phyloP scores from a whole-genome alignment of 2,329 filamentous ascomycete species.

The Fusarium abutilonis region DNA sequence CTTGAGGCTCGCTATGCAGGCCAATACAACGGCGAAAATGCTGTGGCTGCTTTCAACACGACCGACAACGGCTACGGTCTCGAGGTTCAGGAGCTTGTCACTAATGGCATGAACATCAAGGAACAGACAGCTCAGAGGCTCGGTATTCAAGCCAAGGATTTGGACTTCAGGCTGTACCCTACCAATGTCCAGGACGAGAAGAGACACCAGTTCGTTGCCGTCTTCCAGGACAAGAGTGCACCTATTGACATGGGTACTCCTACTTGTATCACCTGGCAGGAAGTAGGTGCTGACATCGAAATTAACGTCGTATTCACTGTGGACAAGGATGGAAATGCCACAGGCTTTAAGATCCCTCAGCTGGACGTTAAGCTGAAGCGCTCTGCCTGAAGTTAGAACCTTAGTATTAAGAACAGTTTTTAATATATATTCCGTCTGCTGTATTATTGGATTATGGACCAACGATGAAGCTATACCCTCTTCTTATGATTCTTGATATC shows the following conservation, averaged over 20 bases:
- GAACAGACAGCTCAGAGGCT: constrained; percentile 29
- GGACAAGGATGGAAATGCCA: background rate
- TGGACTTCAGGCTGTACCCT: constrained; percentile 49
- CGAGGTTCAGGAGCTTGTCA: constrained; percentile 33
- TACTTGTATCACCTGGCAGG: constrained; percentile 49
- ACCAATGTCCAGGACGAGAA: constrained; percentile 40
- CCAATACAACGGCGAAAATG: background rate
- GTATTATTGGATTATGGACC: too few species aligned
- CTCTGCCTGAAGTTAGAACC: background rate
- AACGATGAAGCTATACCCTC: too few species aligned
- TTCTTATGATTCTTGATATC: too few species aligned
- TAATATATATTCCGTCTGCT: too few species aligned
- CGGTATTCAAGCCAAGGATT: constrained; percentile 28
- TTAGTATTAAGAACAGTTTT: too few species aligned
- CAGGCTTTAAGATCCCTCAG: constrained; percentile 22
- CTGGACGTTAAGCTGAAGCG: constrained; percentile 4
- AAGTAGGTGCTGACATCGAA: constrained; percentile 27
- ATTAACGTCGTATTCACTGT: constrained; percentile 14
- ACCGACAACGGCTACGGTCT: constrained; percentile 43
- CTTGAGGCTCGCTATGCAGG: constrained; percentile 20
- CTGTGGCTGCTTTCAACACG: constrained; percentile 16
- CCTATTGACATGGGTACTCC: constrained; percentile 48
- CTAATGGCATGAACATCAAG: constrained; percentile 33
- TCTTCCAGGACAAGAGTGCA: constrained; percentile 47
- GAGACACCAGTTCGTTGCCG: constrained; percentile 44